These are phyloP conservation scores for Aspergillus luchuensis DNA, from an alignment of 2,329 filamentous ascomycete genomes.

Conservation along the genomic window DNA sequence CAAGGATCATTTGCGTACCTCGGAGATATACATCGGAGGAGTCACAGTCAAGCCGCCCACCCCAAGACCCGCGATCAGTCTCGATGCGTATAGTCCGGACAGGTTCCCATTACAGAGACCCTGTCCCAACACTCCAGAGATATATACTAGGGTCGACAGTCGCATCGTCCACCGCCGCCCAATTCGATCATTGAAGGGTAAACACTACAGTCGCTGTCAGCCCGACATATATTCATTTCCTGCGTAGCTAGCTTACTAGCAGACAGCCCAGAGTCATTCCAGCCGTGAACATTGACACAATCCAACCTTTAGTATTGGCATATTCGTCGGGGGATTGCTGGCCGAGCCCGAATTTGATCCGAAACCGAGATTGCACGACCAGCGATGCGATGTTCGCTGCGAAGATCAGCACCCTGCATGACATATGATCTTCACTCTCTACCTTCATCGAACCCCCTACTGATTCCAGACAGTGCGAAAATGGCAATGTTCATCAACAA, in stretches of 20 bases:
- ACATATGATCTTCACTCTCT: neutral
- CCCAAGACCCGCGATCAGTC: slow-evolving; percentile 20
- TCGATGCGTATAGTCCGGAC: slow-evolving; percentile 19
- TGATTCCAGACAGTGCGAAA: slow-evolving; percentile 25
- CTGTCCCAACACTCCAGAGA: neutral
- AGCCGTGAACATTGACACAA: slow-evolving; percentile 25
- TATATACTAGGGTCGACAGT: slow-evolving; percentile 3
- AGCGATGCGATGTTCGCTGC: slow-evolving; percentile 26
- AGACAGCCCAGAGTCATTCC: slow-evolving; percentile 24
- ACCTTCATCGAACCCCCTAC: slow-evolving; percentile 28
- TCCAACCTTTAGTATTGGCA: slow-evolving; percentile 25
- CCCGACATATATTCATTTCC: neutral
- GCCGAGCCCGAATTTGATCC: slow-evolving; percentile 18
- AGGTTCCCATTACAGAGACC: slow-evolving; percentile 17
- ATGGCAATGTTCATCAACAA: slow-evolving; percentile 23
- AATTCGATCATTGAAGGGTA: slow-evolving; percentile 4
- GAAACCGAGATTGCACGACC: slow-evolving; percentile 22
- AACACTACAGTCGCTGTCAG: neutral
- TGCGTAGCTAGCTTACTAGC: slow-evolving; percentile 8
- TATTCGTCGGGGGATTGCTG: slow-evolving; percentile 19
- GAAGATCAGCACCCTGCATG: neutral
- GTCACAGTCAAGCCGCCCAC: slow-evolving; percentile 18
- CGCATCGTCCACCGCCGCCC: slow-evolving; percentile 5
- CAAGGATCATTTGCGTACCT: slow-evolving; percentile 1
- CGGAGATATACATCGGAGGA: slow-evolving; percentile 21